A percentile compares a stretch with the other conserved stretches of the same genome.
phyloP scores from a whole-genome alignment of 202 grass and related monocot genomes.

The Saccharum hybrid region DNA sequence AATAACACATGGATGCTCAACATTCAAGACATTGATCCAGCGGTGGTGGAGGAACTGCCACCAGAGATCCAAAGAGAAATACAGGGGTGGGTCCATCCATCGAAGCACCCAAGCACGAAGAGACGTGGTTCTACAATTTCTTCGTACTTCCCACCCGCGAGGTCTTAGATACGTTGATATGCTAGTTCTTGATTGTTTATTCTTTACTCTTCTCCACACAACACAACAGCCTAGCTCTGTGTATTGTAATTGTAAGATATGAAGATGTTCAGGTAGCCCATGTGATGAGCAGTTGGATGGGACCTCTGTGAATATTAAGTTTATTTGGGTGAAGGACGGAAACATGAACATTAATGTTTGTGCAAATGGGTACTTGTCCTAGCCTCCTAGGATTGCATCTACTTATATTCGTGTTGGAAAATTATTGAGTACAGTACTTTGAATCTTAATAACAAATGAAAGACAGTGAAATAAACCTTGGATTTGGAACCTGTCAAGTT shows the following conservation, averaged over 20 bases:
- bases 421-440: background rate
- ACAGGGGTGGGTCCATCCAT: slow-evolving; percentile 64
- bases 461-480: background rate
- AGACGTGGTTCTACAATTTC: slow-evolving; percentile 65
- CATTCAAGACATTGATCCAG: slow-evolving; percentile 80
- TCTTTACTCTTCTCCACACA: slow-evolving; percentile 13
- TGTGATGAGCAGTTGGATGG: background rate
- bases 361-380: background rate
- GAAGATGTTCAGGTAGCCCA: background rate
- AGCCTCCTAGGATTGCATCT: background rate
- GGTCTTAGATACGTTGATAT: slow-evolving; percentile 11
- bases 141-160: slow-evolving; percentile 71
- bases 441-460: too few species aligned
- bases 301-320: background rate
- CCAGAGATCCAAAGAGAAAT: slow-evolving; percentile 82
- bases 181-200: background rate
- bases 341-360: background rate
- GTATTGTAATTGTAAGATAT: slow-evolving; percentile 16
- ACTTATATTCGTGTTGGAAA: background rate
- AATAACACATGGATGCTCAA: slow-evolving; percentile 61
- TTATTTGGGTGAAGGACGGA: background rate
- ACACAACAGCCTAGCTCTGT: background rate
- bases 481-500: background rate
- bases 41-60: slow-evolving; percentile 78
- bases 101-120: slow-evolving; percentile 58